Evolutionary conservation across 2,329 filamentous ascomycete genomes (phyloP).

Genomic region (Myriosclerotinia curreyana): DNA sequence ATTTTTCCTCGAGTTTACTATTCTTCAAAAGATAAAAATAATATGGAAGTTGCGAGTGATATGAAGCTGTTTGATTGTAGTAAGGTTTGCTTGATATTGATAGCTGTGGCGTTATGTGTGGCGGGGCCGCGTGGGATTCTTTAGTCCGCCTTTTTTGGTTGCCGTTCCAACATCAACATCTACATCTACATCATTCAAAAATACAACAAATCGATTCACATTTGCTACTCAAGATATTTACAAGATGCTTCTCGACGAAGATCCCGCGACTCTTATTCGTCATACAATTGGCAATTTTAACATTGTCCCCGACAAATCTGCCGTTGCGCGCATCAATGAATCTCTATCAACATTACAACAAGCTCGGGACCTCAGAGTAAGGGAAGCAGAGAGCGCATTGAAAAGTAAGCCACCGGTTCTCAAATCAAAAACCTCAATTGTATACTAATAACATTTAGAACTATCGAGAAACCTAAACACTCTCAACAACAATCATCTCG

Average conservation of each 20-base stretch:
- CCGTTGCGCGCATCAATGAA: slow-evolving; percentile 78
- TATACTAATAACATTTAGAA: slow-evolving; percentile 40
- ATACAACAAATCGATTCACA: slow-evolving; percentile 2
- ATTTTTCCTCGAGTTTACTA: slow-evolving; percentile 12
- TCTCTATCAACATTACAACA: slow-evolving; percentile 80
- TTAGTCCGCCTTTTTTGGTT: slow-evolving; percentile 3
- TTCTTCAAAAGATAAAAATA: slow-evolving; percentile 1
- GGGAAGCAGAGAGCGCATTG: slow-evolving; percentile 64
- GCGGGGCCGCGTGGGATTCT: slow-evolving; percentile 9
- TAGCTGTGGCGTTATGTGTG: slow-evolving; percentile 25
- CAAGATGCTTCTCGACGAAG: slow-evolving; percentile 92
- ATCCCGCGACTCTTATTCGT: slow-evolving; percentile 83
- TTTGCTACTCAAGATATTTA: background rate
- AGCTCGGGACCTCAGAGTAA: slow-evolving; percentile 74
- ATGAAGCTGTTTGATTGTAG: slow-evolving; percentile 18
- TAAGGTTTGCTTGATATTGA: slow-evolving; percentile 19
- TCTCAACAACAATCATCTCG: slow-evolving; percentile 70
- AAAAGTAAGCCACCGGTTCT: slow-evolving; percentile 49
- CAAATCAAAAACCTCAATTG: slow-evolving; percentile 5
- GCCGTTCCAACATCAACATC: slow-evolving; percentile 10
- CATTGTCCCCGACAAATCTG: slow-evolving; percentile 81
- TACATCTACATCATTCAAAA: background rate
- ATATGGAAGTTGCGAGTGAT: slow-evolving; percentile 28
- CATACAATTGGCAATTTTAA: slow-evolving; percentile 95
- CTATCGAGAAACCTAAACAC: slow-evolving; percentile 74